Evolutionary conservation across 192 early-diverging fungal species (phyloP), one percentile per base, ranked within the genome.

Genomic region (Coemansia sp.): DNA sequence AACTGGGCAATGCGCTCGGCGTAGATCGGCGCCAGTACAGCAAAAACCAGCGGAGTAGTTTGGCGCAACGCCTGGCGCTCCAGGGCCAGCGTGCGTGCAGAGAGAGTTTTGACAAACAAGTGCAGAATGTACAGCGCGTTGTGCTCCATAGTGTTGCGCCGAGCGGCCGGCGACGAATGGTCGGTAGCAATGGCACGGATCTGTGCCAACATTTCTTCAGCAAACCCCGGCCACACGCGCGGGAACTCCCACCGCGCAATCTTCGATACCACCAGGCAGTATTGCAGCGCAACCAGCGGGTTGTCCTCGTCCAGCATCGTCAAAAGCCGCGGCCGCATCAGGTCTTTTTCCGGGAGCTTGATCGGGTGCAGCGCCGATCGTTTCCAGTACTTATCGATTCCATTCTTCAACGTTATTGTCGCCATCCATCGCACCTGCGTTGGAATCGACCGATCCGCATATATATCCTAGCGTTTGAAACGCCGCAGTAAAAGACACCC

Each of bases 211-310:
- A 77, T 44, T 22, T 60, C 68, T 44, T 56, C 62, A 11, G 69
- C 65, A 55, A 80, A 71, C 49, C 65, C 71, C n/a, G 62, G 90
- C 93, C 95, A 95, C 32, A 93, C 89, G 58, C 82, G 69, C 10
- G 95, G 95, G 67, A 81, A 97, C 65, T 97, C 95, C 58, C 90
- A 69, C 22, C 92, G 81, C 1, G 93, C 91, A 59, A 97, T 92
- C 49, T 90, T 90, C 38, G 93, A 71, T 16, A 87, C 80, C 25
- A 89, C 64, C 10, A 95, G 82, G 48, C 89, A 89, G 67, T 90
- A 89, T 57, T 92, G 89, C 7, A 73, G 66, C 40, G 91, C 84
- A 12, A 95, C 70, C 83, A 83, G 85, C 51, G 83, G 87, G 32
- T 71, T 80, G 22, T 84, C 81, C 62, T 94, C 92, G 21, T 84